Conservation (phyloP, 2,329 filamentous ascomycete species). For the Aspergillus proliferans region DNA sequence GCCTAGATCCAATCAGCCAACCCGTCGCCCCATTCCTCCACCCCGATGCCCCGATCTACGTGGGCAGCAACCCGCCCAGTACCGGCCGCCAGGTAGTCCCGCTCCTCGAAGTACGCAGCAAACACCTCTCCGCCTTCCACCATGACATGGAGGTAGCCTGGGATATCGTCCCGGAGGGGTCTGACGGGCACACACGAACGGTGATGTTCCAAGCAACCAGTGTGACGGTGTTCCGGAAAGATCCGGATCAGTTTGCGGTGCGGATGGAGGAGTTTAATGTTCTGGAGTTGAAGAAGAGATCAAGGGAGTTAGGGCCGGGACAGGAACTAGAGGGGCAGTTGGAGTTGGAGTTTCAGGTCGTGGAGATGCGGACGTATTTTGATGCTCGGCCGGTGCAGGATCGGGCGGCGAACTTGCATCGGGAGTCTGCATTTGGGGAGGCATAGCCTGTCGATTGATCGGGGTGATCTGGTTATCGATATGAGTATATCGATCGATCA, state of each 20-base stretch:
- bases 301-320: not conserved
- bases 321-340: not conserved
- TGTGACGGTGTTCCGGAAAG: slow-evolving; percentile 12
- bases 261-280: slow-evolving; percentile 15
- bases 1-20: slow-evolving; percentile 5
- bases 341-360: slow-evolving; percentile 9
- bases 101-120: slow-evolving; percentile 12
- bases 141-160: slow-evolving; percentile 15
- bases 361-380: slow-evolving; percentile 16
- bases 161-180: slow-evolving; percentile 13
- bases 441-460: not conserved
- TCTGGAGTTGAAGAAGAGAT: slow-evolving; percentile 8
- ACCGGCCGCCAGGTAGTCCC: slow-evolving; percentile 5
- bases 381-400: slow-evolving; percentile 15
- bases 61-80: slow-evolving; percentile 13
- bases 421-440: not conserved
- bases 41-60: slow-evolving; percentile 9
- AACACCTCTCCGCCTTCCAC: slow-evolving; percentile 9
- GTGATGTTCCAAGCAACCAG: slow-evolving; percentile 18
- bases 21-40: slow-evolving; percentile 10
- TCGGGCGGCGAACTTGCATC: slow-evolving; percentile 8
- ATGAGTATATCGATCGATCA: not conserved
- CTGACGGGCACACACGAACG: slow-evolving; percentile 4
- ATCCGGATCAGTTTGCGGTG: slow-evolving; percentile 16
- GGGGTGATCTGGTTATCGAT: too few species aligned